Conservation (phyloP, 2,329 filamentous ascomycete genomes). For the Microsporum audouinii region DNA sequence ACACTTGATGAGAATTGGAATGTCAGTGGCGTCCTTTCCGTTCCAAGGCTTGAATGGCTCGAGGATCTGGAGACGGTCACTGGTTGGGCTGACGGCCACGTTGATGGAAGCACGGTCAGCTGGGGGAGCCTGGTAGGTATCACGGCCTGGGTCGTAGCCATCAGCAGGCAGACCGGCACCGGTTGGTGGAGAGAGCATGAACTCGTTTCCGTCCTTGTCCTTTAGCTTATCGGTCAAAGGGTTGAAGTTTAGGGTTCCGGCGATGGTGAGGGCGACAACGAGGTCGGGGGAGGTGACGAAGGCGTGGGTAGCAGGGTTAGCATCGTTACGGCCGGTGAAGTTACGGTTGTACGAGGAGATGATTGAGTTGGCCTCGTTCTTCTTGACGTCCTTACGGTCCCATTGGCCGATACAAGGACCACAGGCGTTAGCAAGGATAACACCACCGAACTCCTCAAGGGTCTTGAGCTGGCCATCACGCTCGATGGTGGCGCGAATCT, state of each 20-base stretch:
- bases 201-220: slow-evolving; percentile 93
- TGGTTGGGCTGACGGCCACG: slow-evolving; percentile 76
- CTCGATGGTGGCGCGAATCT: slow-evolving; percentile 86
- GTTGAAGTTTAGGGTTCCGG: slow-evolving; percentile 84
- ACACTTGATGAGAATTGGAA: slow-evolving; percentile 93
- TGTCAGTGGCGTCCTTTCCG: slow-evolving; percentile 71
- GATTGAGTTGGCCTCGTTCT: slow-evolving; percentile 92
- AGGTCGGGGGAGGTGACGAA: slow-evolving; percentile 88
- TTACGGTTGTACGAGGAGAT: slow-evolving; percentile 99
- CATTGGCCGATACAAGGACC: slow-evolving; percentile 90
- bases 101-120: slow-evolving; percentile 58
- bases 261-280: slow-evolving; percentile 74
- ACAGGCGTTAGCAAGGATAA: slow-evolving; percentile 91
- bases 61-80: slow-evolving; percentile 89
- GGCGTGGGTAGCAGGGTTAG: slow-evolving; percentile 86
- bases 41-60: slow-evolving; percentile 79
- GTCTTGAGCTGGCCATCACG: slow-evolving; percentile 86
- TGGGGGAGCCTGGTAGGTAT: slow-evolving; percentile 95
- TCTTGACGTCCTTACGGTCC: slow-evolving; percentile 87
- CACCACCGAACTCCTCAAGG: slow-evolving; percentile 89
- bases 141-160: slow-evolving; percentile 80
- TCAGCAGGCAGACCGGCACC: slow-evolving; percentile 67
- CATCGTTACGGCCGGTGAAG: slow-evolving; percentile 96
- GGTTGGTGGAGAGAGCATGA: slow-evolving; percentile 68
- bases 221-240: slow-evolving; percentile 83